phyloP scores from a whole-genome alignment of 192 early-diverging fungal species.

The Diversispora epigaea region DNA sequence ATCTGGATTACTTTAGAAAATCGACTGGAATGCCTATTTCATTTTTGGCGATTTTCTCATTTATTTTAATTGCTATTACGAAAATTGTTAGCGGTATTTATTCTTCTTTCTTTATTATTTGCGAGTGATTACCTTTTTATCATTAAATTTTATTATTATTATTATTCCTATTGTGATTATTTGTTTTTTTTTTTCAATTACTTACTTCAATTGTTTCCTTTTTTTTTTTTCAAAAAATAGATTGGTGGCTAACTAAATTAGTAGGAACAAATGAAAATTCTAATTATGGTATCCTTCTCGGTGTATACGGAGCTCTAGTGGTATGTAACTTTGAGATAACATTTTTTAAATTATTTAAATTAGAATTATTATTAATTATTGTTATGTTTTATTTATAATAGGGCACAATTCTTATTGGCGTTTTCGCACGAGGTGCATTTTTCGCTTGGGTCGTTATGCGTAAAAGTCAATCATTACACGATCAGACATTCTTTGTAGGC shows the following conservation, averaged over 20 bases:
- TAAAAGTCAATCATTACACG: slow-evolving; percentile 60
- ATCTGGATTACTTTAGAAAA: slow-evolving; percentile 43
- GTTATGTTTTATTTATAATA: neutral
- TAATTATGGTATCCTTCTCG: slow-evolving; percentile 48
- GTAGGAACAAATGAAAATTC: slow-evolving; percentile 32
- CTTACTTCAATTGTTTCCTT: neutral
- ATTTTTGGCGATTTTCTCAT: slow-evolving; percentile 48
- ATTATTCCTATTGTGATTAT: neutral
- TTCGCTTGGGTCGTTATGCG: slow-evolving; percentile 48
- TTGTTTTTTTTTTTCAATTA: neutral
- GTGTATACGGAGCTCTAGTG: slow-evolving; percentile 59
- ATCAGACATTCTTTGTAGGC: slow-evolving; percentile 40
- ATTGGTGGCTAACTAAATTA: slow-evolving; percentile 48
- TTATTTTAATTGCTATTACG: slow-evolving; percentile 61
- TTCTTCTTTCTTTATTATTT: no score
- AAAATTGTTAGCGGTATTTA: slow-evolving; percentile 48
- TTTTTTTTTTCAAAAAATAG: slow-evolving; percentile 34
- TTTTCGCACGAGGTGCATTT: slow-evolving; percentile 53
- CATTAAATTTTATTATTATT: neutral
- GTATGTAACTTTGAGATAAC: neutral
- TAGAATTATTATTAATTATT: neutral
- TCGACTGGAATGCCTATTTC: slow-evolving; percentile 52
- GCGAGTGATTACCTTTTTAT: no score
- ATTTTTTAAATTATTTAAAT: neutral
- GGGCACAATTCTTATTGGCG: slow-evolving; percentile 43